Percentiles rank a stretch among this genome's conserved stretches.
These are phyloP conservation scores for Cystobasidiaceae sp. DNA, from an alignment of 1,284 basidiomycete species.

Conservation along the genomic window DNA sequence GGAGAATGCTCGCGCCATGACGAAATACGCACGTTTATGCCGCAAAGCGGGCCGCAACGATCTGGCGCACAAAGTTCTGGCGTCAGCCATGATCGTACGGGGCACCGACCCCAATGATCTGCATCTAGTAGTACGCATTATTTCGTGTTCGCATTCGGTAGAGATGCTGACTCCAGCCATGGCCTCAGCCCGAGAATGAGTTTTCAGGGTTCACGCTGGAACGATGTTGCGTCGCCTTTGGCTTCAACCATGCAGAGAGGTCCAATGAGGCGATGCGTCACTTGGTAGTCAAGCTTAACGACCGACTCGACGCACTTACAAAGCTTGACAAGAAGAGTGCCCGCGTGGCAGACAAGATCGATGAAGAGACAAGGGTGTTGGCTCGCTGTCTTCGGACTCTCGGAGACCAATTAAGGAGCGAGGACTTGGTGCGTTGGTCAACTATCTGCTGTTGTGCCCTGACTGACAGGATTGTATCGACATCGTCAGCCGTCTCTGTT, in stretches of 20 bases:
- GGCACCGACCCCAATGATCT: background rate
- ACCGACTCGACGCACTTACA: slow-evolving; percentile 1
- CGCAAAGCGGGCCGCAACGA: slow-evolving; percentile 20
- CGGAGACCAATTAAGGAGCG: slow-evolving; percentile 5
- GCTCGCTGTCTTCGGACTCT: slow-evolving; percentile 12
- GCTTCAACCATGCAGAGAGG: slow-evolving; percentile 3
- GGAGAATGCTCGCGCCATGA: slow-evolving; percentile 15
- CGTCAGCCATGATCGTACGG: background rate
- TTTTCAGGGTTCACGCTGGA: slow-evolving; percentile 22
- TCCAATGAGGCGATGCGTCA: slow-evolving; percentile 15
- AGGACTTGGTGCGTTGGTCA: slow-evolving; percentile 8
- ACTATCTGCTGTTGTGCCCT: background rate
- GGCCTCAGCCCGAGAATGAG: slow-evolving; percentile 14
- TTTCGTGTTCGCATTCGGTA: background rate
- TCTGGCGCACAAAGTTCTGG: slow-evolving; percentile 23
- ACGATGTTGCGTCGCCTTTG: slow-evolving; percentile 12
- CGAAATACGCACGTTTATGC: slow-evolving; percentile 14
- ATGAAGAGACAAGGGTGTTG: slow-evolving; percentile 3
- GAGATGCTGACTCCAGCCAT: background rate
- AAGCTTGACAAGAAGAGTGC: background rate
- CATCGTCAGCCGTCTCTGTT: background rate
- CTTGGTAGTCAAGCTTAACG: slow-evolving; percentile 6
- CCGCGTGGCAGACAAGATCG: slow-evolving; percentile 9
- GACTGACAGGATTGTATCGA: background rate
- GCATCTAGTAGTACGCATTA: background rate